phyloP scores from a whole-genome alignment of 306 rosid species.

The apple (Malus domestica) region ASM211411v1 NC_041790.1:15729501-15730000 shows the following conservation, averaged over 20 bases:
- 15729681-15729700: conserved; percentile 48
- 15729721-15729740: conserved; percentile 71
- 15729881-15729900: conserved; percentile 75
- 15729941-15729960: not conserved
- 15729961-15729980: not conserved
- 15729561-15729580: conserved; percentile 51
- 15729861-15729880: conserved; percentile 53
- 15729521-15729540: not conserved
- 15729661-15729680: conserved; percentile 62
- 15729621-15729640: conserved; percentile 52
- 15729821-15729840: conserved; percentile 37
- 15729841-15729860: conserved; percentile 78
- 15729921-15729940: not conserved
- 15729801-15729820: conserved; percentile 50
- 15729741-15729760: conserved; percentile 53
- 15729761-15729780: conserved; percentile 33
- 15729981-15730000: not conserved
- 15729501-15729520: conserved; percentile 23
- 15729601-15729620: conserved; percentile 67
- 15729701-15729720: conserved; percentile 76
- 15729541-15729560: conserved; percentile 42
- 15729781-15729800: conserved; percentile 46
- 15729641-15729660: conserved; percentile 64
- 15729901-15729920: conserved; percentile 50
- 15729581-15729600: conserved; percentile 51